Percentiles rank a stretch among this genome's conserved stretches.
These are phyloP conservation scores for Tubosaeta brunneosetosa DNA, from an alignment of 768 basidiomycete species.

Conservation along the genomic window DNA sequence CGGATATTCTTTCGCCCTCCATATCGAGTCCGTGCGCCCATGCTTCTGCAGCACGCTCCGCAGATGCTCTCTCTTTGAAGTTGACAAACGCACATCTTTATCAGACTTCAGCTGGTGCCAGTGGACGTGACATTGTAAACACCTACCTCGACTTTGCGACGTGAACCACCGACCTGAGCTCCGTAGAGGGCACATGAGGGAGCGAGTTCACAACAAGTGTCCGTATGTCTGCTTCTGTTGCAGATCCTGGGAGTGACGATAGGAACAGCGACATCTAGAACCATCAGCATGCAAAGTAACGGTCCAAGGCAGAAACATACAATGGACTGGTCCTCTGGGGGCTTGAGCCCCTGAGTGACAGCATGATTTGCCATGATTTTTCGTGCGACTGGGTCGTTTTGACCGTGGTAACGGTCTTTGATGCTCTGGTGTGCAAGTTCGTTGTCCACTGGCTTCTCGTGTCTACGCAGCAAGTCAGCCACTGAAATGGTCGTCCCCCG, in stretches of 20 bases:
- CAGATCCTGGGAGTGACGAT: slow-evolving; percentile 63
- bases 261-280: slow-evolving; percentile 81
- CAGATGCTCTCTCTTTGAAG: slow-evolving; percentile 76
- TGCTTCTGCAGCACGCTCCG: slow-evolving; percentile 83
- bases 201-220: slow-evolving; percentile 66
- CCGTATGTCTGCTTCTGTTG: slow-evolving; percentile 71
- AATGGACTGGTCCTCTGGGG: slow-evolving; percentile 83
- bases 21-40: slow-evolving; percentile 92
- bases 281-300: slow-evolving; percentile 1
- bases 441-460: slow-evolving; percentile 83
- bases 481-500: not conserved
- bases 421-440: slow-evolving; percentile 89
- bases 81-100: slow-evolving; percentile 91
- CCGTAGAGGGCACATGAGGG: slow-evolving; percentile 54
- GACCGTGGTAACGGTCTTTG: slow-evolving; percentile 89
- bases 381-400: slow-evolving; percentile 88
- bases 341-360: slow-evolving; percentile 73
- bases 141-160: slow-evolving; percentile 72
- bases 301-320: slow-evolving; percentile 44
- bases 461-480: slow-evolving; percentile 41
- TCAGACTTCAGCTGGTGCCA: not conserved
- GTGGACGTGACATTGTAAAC: not conserved
- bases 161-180: slow-evolving; percentile 81
- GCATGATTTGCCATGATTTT: slow-evolving; percentile 85
- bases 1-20: slow-evolving; percentile 63